Base-by-base conservation (phyloP, 768 basidiomycete species). In the Tylopilus sp. region DNA sequence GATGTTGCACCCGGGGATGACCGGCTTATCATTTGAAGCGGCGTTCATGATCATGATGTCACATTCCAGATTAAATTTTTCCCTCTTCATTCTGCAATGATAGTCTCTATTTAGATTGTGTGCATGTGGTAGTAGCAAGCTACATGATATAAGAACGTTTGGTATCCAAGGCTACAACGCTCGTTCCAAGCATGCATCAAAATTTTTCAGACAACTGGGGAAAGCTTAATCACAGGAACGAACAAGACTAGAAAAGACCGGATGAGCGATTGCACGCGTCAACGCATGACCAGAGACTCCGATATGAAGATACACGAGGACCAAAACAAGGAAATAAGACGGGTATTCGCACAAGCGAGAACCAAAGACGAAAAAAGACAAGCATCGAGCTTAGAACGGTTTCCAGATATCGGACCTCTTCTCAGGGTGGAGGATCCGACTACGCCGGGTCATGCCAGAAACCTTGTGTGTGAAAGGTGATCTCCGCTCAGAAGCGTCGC, bases 341-440 rank as follows among this genome's bases (percentile, higher is more conserved):
- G 47, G 42, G 40, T 42, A 59, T 55, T 43, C 3, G 18, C 12
- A 25, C 18, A 22, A 31, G 31, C 4, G 13, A 21, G 10, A 21
- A 39, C 12, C 3, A 1, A 12, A 36, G 36, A 11, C 28, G 11
- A 28, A 44, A 41, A 21, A 36, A 9, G 42, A 20, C 7, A 36
- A 42, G n/a, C n/a, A 18, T 40, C 23, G 15, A 33, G 36, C 15
- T 57, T 38, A 59, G 10, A 65, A 13, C 2, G 53, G 53, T 0
- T 53, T 52, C 61, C 57, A 57, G 51, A 63, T 1, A 42, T 59
- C 51, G 3, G 26, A 45, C 40, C 50, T 56, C 22, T 15, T 53
- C 23, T 47, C 36, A 1, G 26, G 22, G 40, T 49, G 15, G 33
- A 47, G 40, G 1, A 6, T n/a, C 22, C 58, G 59, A 20, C 49